A percentile compares a stretch with the other conserved stretches of the same genome.
These are phyloP conservation scores for Amphibolis antarctica DNA, from an alignment of 106 monocot species.

Conservation along the genomic window DNA sequence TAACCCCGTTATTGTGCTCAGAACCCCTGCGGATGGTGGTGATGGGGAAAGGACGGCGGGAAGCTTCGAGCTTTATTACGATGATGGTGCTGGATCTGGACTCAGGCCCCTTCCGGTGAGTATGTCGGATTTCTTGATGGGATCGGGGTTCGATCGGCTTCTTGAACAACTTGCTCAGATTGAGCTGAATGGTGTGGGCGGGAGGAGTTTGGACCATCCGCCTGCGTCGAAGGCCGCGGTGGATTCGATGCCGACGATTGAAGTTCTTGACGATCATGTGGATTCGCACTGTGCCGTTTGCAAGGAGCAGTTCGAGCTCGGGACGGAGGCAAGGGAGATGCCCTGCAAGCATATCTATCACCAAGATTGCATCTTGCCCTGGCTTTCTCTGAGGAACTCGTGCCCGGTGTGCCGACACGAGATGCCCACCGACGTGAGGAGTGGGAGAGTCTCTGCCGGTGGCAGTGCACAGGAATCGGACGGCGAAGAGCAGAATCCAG, in stretches of 20 bases:
- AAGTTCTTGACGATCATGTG: conserved; percentile 7
- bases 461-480: conserved; percentile 1
- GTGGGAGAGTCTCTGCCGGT: background rate
- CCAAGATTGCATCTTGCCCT: conserved; percentile 23
- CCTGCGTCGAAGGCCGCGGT: conserved; percentile 18
- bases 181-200: conserved; percentile 14
- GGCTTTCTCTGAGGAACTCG: conserved; percentile 21
- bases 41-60: background rate
- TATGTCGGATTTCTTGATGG: conserved; percentile 25
- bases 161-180: conserved; percentile 19
- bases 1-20: conserved; percentile 27
- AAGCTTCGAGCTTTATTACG: conserved; percentile 23
- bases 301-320: conserved; percentile 17
- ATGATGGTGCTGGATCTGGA: conserved; percentile 18
- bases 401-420: conserved; percentile 21
- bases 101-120: conserved; percentile 13
- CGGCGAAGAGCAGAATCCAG: background rate
- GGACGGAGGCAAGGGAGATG: conserved; percentile 18
- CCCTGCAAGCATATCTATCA: conserved; percentile 22
- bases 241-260: conserved; percentile 20
- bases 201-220: conserved; percentile 13
- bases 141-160: conserved; percentile 23
- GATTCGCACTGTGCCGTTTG: conserved; percentile 19
- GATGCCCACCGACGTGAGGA: conserved; percentile 7
- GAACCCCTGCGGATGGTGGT: conserved; percentile 4